Percentiles rank a stretch among this genome's conserved stretches.
Conservation (phyloP, 2,329 filamentous ascomycete species). For the Cadophora sp. region DNA sequence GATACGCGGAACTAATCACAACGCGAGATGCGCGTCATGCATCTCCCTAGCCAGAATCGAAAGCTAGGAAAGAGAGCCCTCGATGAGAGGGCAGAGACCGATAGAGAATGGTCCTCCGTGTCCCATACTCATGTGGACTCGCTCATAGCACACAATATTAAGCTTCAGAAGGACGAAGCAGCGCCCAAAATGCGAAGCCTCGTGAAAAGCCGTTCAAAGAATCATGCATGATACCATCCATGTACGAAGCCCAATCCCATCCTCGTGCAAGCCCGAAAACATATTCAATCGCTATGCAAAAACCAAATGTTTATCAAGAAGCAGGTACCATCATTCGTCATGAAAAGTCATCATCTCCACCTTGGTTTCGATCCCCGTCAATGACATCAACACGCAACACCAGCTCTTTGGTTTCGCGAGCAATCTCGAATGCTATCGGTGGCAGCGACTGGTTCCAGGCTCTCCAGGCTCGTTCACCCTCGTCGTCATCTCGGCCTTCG, state of each 20-base stretch:
- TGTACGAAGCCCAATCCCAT: not conserved
- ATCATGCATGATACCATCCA: not conserved
- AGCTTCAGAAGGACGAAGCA: not conserved
- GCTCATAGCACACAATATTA: not conserved
- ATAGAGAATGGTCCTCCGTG: not conserved
- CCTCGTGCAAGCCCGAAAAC: slow-evolving; percentile 12
- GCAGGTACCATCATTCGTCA: slow-evolving; percentile 27
- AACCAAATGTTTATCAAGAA: slow-evolving; percentile 4
- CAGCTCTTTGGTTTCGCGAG: slow-evolving; percentile 80
- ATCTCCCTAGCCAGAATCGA: slow-evolving; percentile 1
- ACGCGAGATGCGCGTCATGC: not conserved
- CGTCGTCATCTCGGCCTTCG: slow-evolving; percentile 57
- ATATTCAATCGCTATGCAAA: slow-evolving; percentile 21
- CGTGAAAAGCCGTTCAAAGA: not conserved
- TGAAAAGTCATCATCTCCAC: slow-evolving; percentile 41
- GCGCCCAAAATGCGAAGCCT: not conserved
- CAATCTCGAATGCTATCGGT: slow-evolving; percentile 87
- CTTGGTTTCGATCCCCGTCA: slow-evolving; percentile 35
- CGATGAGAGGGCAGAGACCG: not conserved
- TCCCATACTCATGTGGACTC: not conserved
- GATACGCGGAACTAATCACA: slow-evolving; percentile 7
- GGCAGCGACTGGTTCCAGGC: slow-evolving; percentile 75
- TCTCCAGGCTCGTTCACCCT: slow-evolving; percentile 62
- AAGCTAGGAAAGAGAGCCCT: not conserved
- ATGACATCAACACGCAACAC: slow-evolving; percentile 55